Base-by-base conservation (phyloP, 192 early-diverging fungal genomes). In the Chytriomyces sp. region DNA sequence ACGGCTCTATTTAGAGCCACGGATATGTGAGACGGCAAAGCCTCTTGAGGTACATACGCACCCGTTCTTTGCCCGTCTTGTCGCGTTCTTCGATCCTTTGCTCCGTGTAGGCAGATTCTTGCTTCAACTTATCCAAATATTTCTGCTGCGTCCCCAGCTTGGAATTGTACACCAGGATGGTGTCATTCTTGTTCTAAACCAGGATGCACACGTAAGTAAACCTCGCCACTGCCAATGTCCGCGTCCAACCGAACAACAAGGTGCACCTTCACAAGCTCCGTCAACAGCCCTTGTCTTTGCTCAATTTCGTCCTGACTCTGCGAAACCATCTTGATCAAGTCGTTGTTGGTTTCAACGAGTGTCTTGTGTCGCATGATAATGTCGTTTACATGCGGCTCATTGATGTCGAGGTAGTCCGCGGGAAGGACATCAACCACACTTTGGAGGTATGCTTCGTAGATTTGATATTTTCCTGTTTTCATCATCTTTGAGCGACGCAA, bases 301-400 rank as follows among this genome's bases (percentile, higher is more conserved):
- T 89, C 86, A 58, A 89, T 86, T 52, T 80, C 79, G 64, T 84
- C 85, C 57, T 84, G 82, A 30, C 59, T 68, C n/a, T 41, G 49
- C 38, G 77, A 74, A 12, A 84, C 74, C 40, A 74, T 80, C 2
- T 39, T 56, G 36, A 80, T 79, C 25, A 89, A 59, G 64, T 88
- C 86, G 22, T 86, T 64, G 53, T 85, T 82, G 4, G 87, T 89
- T 53, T 89, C 87, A 2, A 81, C 64, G n/a, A 89, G 76, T 19
- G 87, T 89, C 38, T 84, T 85, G 66, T 89, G 77, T 36, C 87
- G 76, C 84, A 84, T 84, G 0, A 89, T 52, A 39, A 89, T 82
- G 74, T 89, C 87, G 68, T 88, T 89, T 53, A 89, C 86, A 56
- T 89, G 87, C 2, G 87, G 87, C 66, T 89, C 87, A 44, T 85